Percentiles rank a stretch among this genome's conserved stretches.
Evolutionary conservation across 208 protist genomes (phyloP).

Genomic region (Polymyxa betae): DNA sequence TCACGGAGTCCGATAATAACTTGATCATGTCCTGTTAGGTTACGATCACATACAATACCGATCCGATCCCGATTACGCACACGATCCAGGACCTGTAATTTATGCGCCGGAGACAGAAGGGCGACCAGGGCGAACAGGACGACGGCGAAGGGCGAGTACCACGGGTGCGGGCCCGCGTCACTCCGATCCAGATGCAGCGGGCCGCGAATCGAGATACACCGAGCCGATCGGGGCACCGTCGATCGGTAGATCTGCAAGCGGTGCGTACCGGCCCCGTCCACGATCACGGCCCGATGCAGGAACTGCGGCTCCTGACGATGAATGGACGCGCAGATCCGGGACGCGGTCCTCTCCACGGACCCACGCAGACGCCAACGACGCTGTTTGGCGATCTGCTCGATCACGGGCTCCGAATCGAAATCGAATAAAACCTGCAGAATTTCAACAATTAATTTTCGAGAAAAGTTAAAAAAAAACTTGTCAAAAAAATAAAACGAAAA

Average conservation of each 20-base stretch:
- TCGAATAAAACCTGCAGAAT: not conserved
- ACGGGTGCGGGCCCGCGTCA: not conserved
- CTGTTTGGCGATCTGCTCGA: not conserved
- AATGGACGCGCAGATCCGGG: not conserved
- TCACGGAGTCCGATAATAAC: not conserved
- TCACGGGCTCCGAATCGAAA: not conserved
- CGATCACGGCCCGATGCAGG: slow-evolving; percentile 25
- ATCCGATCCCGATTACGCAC: not conserved
- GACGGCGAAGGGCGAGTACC: slow-evolving; percentile 11
- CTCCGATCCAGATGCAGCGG: not conserved
- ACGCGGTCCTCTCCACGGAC: not conserved
- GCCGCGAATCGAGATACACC: not conserved
- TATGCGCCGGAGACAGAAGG: not conserved
- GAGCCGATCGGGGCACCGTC: not conserved
- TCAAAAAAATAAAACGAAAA: too few relatives aligned
- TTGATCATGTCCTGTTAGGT: not conserved
- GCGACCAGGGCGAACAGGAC: slow-evolving; percentile 1
- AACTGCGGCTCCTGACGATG: slow-evolving; percentile 43
- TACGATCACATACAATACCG: slow-evolving; percentile 8
- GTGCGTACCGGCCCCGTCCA: not conserved
- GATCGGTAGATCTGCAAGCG: not conserved
- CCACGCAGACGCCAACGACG: not conserved
- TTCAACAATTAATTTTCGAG: not conserved
- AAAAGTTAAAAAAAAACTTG: too few relatives aligned
- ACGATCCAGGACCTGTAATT: not conserved